phyloP scores from a whole-genome alignment of 805 yeast genomes.

The Sugiyamaella marilandica region DNA sequence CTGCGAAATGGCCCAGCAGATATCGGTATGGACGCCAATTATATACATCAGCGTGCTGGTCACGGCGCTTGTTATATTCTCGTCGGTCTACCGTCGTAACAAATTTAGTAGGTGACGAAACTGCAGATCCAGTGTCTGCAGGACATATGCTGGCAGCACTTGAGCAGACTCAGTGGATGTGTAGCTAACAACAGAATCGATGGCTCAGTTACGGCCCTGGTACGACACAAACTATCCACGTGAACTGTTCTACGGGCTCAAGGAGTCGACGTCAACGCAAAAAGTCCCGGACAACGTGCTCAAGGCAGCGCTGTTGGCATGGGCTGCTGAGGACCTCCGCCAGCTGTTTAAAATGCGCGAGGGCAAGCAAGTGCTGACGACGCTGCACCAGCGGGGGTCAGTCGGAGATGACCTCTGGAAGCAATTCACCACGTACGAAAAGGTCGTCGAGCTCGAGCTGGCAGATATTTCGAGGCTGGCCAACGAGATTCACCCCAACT shows the following conservation, averaged over 20 bases:
- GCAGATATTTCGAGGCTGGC: constrained; percentile 73
- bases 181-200: constrained; percentile 15
- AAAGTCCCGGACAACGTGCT: constrained; percentile 74
- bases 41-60: constrained; percentile 67
- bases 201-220: constrained; percentile 63
- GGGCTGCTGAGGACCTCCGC: constrained; percentile 86
- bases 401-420: constrained; percentile 87
- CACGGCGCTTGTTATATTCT: constrained; percentile 61
- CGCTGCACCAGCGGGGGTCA: constrained; percentile 79
- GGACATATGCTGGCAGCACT: too few relatives aligned
- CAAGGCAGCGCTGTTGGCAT: constrained; percentile 59
- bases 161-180: background rate
- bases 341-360: constrained; percentile 80
- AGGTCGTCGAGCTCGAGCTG: constrained; percentile 76
- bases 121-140: too few relatives aligned
- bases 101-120: constrained; percentile 36
- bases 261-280: constrained; percentile 40
- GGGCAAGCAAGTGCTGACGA: constrained; percentile 60
- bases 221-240: constrained; percentile 61
- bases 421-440: constrained; percentile 70
- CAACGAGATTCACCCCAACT: constrained; percentile 65
- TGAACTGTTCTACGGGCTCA: constrained; percentile 58
- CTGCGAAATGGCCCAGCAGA: constrained; percentile 33
- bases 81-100: constrained; percentile 60
- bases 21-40: constrained; percentile 67